Conservation (phyloP, 1,284 basidiomycete species). For the Sporisorium scitamineum region DNA sequence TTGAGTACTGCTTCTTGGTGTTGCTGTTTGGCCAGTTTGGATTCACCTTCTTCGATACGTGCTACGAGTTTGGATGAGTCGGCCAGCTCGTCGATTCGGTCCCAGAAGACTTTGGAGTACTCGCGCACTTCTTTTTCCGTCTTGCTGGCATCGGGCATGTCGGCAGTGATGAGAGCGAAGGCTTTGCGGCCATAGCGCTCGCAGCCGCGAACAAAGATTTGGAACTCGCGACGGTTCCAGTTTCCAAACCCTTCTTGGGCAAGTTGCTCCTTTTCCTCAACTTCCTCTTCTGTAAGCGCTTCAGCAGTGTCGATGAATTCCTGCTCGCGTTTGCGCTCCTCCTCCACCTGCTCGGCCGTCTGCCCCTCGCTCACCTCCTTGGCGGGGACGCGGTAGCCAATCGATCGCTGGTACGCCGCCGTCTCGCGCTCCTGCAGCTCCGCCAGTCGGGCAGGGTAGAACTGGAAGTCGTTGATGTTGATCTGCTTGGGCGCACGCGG, state of each 20-base stretch:
- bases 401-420: conserved; percentile 73
- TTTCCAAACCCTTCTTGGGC: conserved; percentile 57
- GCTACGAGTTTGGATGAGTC: conserved; percentile 59
- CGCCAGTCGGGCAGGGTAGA: conserved; percentile 85
- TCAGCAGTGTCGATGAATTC: conserved; percentile 79
- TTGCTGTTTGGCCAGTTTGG: conserved; percentile 60
- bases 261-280: conserved; percentile 78
- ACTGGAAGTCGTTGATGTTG: conserved; percentile 94
- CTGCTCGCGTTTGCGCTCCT: conserved; percentile 77
- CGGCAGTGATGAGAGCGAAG: conserved; percentile 81
- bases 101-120: conserved; percentile 89
- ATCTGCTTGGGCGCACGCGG: conserved; percentile 91
- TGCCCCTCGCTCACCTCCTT: conserved; percentile 76
- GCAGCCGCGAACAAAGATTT: conserved; percentile 85
- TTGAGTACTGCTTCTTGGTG: conserved; percentile 57
- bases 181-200: conserved; percentile 88
- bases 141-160: conserved; percentile 78
- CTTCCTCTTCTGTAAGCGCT: conserved; percentile 75
- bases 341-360: conserved; percentile 53
- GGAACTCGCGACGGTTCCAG: conserved; percentile 86
- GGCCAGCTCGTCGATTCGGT: conserved; percentile 84
- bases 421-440: conserved; percentile 87
- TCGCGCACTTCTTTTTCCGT: conserved; percentile 81
- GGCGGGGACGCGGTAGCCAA: conserved; percentile 80
- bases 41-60: conserved; percentile 67